Evolutionary conservation across 169 alveolate species (phyloP), one percentile per base, ranked within the genome.

Genomic region (Plasmodium ovale): DNA sequence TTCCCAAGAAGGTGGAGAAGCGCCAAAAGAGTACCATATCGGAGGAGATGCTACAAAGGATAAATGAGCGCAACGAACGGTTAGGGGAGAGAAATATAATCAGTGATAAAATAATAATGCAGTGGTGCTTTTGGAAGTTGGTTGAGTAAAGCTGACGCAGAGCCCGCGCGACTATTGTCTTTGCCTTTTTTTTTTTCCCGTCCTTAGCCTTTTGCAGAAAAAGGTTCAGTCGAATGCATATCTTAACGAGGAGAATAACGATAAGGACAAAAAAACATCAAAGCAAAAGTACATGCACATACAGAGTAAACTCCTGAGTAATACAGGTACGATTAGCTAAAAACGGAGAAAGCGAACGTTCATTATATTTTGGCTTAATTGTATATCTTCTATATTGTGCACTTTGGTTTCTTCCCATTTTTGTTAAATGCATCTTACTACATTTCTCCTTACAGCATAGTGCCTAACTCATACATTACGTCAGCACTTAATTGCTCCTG

Each of bases 211-310:
- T 27, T 77, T 77, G 47, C 77, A 77, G 62, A 77, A 77, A 53
- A 77, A 77, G 54, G 88, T 77, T 31, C 88, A 77, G 33, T 44
- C 73, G 21, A 77, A 77, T 44, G n/a, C 27, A 23, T 60, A 44
- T 54, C 33, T 77, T 42, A 77, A 44, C 42, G 88, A 77, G 35
- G 88, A 77, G 19, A 72, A 14, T 62, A 77, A 54, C 37, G 67
- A 77, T 16, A 49, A 53, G 37, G 54, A 60, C 44, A 62, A 77
- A 23, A 77, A 77, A 62, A 60, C 21, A 64, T 3, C 35, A 3
- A 77, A 77, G 51, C 88, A 77, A 56, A 77, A 77, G 9, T 77
- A 77, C 47, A 77, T 60, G 88, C 88, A 77, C 56, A 64, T 77
- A 31, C 88, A 77, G 54, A 77, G 88, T 53, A 77, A 77, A 67